Base-by-base conservation (phyloP, 768 basidiomycete species). In the Tubosaeta sp. region DNA sequence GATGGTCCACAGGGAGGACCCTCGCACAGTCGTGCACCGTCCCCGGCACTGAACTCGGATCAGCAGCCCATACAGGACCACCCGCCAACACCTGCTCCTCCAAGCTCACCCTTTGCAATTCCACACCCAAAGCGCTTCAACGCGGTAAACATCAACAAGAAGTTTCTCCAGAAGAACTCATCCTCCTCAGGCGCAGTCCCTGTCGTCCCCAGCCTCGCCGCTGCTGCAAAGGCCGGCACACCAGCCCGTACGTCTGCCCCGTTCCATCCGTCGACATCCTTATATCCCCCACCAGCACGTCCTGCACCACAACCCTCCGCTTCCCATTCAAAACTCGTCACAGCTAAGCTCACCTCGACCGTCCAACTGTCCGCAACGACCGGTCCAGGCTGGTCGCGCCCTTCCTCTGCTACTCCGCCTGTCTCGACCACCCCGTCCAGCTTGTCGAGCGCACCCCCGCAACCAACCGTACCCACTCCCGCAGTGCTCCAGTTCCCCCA, bases 111-210 rank as follows among this genome's bases (percentile, higher is more conserved):
- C 14, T 68, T 69, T 21, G 59, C 62, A 16, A 59, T 68, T 4
- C 78, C 79, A 2, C 85, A 82, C 55, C 79, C 81, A 27, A 98
- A 97, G 76, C 84, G 87, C 63, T 94, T 94, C 70, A 90, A 76
- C 65, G 82, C 91, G 25, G 82, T 92, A 55, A 93, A 92, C 65
- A 91, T 97, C 69, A 95, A 91, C 75, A 95, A 94, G 82, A 92
- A 90, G 70, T 98, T 97, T 69, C 75, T 97, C 38, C 89, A 93
- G 74, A 95, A 94, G 78, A 87, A 86, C 49, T 83, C 83, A 6
- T 69, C 84, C 38, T 73, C 83, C 22, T 70, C 73, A 27, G 27
- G 27, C 42, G 65, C 81, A 22, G 61, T 74, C 31, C 71, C 80
- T 18, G 60, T 73, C 44, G 70, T 76, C 24, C 69, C 78, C 19